Base-by-base conservation (phyloP, 345 rosid genomes). In the Dimocarpus longan region DNA sequence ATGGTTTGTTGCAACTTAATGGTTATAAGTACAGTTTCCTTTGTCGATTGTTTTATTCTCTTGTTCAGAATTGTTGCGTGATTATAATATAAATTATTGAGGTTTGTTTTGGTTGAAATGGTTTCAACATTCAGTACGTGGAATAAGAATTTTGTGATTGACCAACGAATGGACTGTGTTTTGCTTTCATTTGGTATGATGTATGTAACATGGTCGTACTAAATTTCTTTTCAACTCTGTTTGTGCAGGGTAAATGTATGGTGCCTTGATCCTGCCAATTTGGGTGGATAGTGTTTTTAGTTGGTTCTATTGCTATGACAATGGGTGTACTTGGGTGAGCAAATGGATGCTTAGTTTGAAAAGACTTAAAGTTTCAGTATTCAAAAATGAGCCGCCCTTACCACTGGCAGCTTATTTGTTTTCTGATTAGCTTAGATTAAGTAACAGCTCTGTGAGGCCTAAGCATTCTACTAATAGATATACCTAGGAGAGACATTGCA, bases 191-290 rank as follows among this genome's bases (percentile, higher is more conserved):
- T 48, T 11, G 19, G 2, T 16, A 75, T 28, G 28, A 44, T 48
- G 56, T 24, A 18, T 13, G 62, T 28, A 44, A 11, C n/a, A 64
- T 15, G 26, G 24, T 13, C 18, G 13, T 43, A 13, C 71, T 79
- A 1, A 70, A 39, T 63, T 12, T 63, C 52, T 60, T 78, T 26
- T 44, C 39, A 0, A 63, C 52, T n/a, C 63, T 71, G 37, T 62
- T 65, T 66, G 32, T 79, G 73, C 73, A 79, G 73, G 77, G 64
- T 70, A 37, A 50, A 63, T 32, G 13, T 70, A 48, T 44, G 16
- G 64, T 18, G 8, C 42, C 76, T 21, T 71, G 68, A 68, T 59
- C 12, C n/a, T 3, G 10, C 15, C 28, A 60, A 43, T 39, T 43
- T 28, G 6, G 26, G 8, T 32, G 52, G 66, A 18, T 22, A 21